phyloP scores from a whole-genome alignment of 441 rosid species.

The Adansonia rubrostipa region DNA sequence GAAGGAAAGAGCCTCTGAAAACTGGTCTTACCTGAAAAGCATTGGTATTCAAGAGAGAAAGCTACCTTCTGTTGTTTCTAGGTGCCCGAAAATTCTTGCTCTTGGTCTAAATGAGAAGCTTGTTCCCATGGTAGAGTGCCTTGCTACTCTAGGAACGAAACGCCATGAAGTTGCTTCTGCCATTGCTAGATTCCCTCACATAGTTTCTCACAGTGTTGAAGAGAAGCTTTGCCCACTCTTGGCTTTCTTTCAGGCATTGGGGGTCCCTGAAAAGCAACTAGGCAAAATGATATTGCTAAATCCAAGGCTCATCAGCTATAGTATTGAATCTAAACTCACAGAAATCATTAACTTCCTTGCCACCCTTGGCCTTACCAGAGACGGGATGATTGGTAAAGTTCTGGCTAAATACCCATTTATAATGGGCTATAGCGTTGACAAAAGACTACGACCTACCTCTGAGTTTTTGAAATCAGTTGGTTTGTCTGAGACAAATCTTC shows the following conservation, averaged over 20 bases:
- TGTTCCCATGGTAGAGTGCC: slow-evolving; percentile 87
- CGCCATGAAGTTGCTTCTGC: slow-evolving; percentile 77
- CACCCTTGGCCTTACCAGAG: slow-evolving; percentile 67
- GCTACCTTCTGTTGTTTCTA: slow-evolving; percentile 71
- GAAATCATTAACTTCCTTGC: slow-evolving; percentile 71
- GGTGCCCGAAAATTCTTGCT: slow-evolving; percentile 88
- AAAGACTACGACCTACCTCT: slow-evolving; percentile 76
- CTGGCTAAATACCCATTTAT: slow-evolving; percentile 78
- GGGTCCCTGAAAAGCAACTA: slow-evolving; percentile 82
- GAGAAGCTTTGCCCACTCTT: slow-evolving; percentile 96
- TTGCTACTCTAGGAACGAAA: slow-evolving; percentile 64
- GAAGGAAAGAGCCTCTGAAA: slow-evolving; percentile 73
- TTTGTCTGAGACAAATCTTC: slow-evolving; percentile 56
- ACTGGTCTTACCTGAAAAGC: slow-evolving; percentile 76
- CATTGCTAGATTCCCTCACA: slow-evolving; percentile 80
- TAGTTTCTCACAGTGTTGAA: slow-evolving; percentile 85
- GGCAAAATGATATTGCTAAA: slow-evolving; percentile 81
- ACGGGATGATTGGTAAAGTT: slow-evolving; percentile 79
- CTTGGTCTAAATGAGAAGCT: slow-evolving; percentile 74
- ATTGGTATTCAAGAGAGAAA: slow-evolving; percentile 87
- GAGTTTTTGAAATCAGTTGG: slow-evolving; percentile 76
- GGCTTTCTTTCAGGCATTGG: slow-evolving; percentile 89
- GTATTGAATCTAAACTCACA: slow-evolving; percentile 74
- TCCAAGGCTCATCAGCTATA: slow-evolving; percentile 93
- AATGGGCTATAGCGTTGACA: slow-evolving; percentile 85